Conservation (phyloP, 2,329 filamentous ascomycete genomes). For the Colletotrichum incanum region DNA sequence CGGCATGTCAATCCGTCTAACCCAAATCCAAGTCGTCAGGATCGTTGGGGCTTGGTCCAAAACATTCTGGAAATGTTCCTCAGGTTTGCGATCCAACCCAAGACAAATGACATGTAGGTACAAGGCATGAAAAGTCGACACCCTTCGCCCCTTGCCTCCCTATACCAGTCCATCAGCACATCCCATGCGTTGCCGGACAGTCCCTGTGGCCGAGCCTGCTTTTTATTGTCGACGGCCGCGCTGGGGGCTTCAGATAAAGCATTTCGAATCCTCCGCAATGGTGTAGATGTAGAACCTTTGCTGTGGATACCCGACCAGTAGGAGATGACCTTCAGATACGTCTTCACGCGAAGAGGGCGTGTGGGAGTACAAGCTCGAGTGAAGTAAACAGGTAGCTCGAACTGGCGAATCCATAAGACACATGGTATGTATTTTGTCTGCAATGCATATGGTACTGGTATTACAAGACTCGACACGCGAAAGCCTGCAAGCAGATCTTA, state of each 20-base stretch:
- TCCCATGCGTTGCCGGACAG: background rate
- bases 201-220: too few relatives aligned
- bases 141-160: background rate
- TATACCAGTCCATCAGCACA: background rate
- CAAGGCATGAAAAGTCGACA: background rate
- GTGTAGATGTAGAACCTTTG: background rate
- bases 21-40: background rate
- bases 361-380: too few relatives aligned
- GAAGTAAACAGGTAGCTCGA: too few relatives aligned
- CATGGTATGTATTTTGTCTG: too few relatives aligned
- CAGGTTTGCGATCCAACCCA: background rate
- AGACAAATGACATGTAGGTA: background rate
- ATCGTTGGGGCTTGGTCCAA: background rate
- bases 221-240: too few relatives aligned
- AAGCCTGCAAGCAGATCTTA: background rate
- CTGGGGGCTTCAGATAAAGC: too few relatives aligned
- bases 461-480: background rate
- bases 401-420: background rate
- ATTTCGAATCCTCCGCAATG: too few relatives aligned
- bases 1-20: background rate
- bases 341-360: too few relatives aligned
- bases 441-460: background rate
- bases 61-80: background rate
- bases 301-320: background rate
- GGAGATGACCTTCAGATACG: accelerated